Conservation (phyloP, 192 early-diverging fungal genomes). For the Rhizophagus prolifer region DNA sequence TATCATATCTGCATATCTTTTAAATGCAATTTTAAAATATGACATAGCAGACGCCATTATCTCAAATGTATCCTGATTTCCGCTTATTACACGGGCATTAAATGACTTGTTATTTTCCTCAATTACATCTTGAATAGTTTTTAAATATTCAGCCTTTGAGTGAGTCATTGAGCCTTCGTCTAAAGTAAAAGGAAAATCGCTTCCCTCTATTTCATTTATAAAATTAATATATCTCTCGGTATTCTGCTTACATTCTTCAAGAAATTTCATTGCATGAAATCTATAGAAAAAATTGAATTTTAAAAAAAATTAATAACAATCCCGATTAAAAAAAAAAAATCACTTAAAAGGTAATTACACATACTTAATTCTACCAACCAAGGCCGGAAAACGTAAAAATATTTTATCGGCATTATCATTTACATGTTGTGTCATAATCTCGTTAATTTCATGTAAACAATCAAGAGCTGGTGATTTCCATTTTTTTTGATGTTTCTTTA, state of each 20-base stretch:
- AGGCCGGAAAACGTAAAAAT: not conserved
- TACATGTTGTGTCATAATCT: not conserved
- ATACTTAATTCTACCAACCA: slow-evolving; percentile 6
- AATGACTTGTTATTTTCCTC: too few relatives aligned
- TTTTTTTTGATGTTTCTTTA: not conserved
- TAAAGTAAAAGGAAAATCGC: not conserved
- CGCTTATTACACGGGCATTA: not conserved
- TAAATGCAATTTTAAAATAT: not conserved
- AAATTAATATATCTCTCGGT: not conserved
- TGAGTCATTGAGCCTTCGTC: not conserved
- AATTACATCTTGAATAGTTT: not conserved
- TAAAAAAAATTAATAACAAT: not conserved
- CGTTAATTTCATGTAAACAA: slow-evolving; percentile 11
- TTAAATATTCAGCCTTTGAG: not conserved
- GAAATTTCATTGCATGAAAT: not conserved
- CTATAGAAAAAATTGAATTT: not conserved
- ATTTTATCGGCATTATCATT: not conserved
- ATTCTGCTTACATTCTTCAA: slow-evolving; percentile 6
- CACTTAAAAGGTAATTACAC: not conserved
- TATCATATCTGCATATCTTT: not conserved
- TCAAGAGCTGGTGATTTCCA: not conserved
- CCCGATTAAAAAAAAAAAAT: not conserved
- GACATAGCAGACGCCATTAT: not conserved
- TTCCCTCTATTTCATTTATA: not conserved
- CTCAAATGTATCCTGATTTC: not conserved